A percentile compares a stretch with the other conserved stretches of the same genome.
Evolutionary conservation across 305 asterid species (phyloP).

Genomic region (Rubia tinctorum): DNA sequence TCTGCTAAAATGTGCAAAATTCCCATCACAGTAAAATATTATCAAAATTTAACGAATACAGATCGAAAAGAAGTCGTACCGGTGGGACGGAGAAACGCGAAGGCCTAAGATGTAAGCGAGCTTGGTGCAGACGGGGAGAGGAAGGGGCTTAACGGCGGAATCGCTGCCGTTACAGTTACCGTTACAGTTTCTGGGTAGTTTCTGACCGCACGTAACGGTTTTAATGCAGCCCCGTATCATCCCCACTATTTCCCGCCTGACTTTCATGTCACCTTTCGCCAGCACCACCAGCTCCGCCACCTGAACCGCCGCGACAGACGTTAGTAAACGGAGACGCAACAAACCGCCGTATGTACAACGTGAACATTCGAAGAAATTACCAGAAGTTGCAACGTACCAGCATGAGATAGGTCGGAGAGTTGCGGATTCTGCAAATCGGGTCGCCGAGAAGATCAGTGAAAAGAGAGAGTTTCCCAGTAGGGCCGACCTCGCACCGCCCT

Average conservation of each 20-base stretch:
- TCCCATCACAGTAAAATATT: too few species aligned
- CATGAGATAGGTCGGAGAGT: conserved; percentile 88
- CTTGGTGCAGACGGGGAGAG: conserved; percentile 59
- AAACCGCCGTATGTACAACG: neutral
- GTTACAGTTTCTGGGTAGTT: conserved; percentile 32
- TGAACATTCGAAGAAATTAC: neutral
- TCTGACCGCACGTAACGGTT: conserved; percentile 74
- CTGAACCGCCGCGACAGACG: conserved; percentile 28
- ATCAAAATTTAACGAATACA: neutral
- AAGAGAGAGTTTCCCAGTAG: conserved; percentile 64
- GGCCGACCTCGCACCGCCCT: conserved; percentile 77
- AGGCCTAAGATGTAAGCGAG: conserved; percentile 86
- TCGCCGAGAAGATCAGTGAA: conserved; percentile 89
- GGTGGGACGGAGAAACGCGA: conserved; percentile 74
- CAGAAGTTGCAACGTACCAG: conserved; percentile 39
- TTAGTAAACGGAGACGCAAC: neutral
- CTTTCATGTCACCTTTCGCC: conserved; percentile 29
- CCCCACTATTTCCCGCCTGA: conserved; percentile 66
- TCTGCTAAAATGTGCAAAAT: too few species aligned
- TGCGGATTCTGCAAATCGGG: conserved; percentile 88
- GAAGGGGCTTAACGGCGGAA: neutral
- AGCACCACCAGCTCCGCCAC: conserved; percentile 74
- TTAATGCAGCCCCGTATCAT: conserved; percentile 84
- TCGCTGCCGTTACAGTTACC: too few species aligned
- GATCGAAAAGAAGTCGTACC: conserved; percentile 29